Evolutionary conservation across 108 stramenopile species (phyloP), one percentile per base, ranked within the genome.

Genomic region (Cyclotella baltica): DNA sequence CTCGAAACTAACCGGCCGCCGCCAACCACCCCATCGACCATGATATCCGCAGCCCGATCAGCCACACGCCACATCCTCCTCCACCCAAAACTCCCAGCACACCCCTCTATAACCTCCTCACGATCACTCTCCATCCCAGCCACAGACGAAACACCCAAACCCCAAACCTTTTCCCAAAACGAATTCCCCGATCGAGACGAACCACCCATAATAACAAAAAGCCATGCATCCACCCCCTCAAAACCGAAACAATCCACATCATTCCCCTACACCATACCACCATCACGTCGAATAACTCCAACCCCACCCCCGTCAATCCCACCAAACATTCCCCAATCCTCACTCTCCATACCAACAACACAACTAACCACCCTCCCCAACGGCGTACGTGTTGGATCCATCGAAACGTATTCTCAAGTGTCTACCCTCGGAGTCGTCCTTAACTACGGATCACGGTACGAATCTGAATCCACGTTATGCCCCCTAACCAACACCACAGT

Each of bases 321-420:
- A 10, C 77, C 90, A 61, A 90, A 90, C 68, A 63, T 87, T 13
- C 80, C 87, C 0, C 70, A 69, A 3, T 72, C 61, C 6, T 59
- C 80, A 30, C 77, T 90, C 31, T 62, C 79, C 51, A 75, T 71
- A 22, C 97, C 97, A 0, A 83, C 83, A 51, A 93, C 92, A 0
- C 50, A 82, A 58, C 72, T 95, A 20, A 95, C 97, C 20, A 88
- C 78, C 4, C 68, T 98, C 27, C 81, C 86, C 31, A 96, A 94
- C 67, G 97, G 97, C 15, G 85, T 98, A 0, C 84, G 93, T 4
- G 95, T 98, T 29, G 96, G 91, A 18, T 94, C 94, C 19, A 89
- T 94, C 65, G 96, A 96, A 68, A 94, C 81, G 10, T 93, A 85
- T 70, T 89, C 91, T 4, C 93, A 90, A 67, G 91, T 96, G 72